phyloP scores from a whole-genome alignment of 176 grass and related monocot species.

The Chloris gayana region DNA sequence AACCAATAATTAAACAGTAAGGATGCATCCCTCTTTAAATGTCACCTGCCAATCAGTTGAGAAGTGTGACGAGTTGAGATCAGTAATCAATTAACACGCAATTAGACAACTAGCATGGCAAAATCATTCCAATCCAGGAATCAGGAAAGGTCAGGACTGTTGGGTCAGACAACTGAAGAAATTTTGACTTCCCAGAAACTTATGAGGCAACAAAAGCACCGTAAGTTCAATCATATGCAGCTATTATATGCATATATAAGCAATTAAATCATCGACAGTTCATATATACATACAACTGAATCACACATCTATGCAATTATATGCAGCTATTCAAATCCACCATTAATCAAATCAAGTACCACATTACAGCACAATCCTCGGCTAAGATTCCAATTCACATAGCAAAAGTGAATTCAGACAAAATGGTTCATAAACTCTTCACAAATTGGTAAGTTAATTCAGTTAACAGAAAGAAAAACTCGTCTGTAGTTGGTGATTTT shows the following conservation, averaged over 20 bases:
- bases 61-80: neutral
- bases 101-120: neutral
- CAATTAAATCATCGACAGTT: neutral
- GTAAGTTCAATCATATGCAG: too few species aligned
- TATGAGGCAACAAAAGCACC: constrained; percentile 4
- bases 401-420: constrained; percentile 1
- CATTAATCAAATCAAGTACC: neutral
- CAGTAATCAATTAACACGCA: neutral
- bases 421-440: neutral
- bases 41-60: constrained; percentile 3
- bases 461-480: neutral
- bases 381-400: constrained; percentile 12
- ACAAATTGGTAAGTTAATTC: neutral
- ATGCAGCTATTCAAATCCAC: neutral
- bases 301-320: neutral
- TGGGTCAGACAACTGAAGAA: neutral
- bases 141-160: neutral
- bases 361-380: neutral
- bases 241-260: too few species aligned
- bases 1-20: neutral
- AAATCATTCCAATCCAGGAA: constrained; percentile 8
- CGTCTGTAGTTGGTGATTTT: neutral
- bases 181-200: neutral
- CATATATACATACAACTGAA: neutral
- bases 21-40: neutral